These are phyloP conservation scores for Fusarium austroafricanum DNA, from an alignment of 2,329 filamentous ascomycete species.

Conservation along the genomic window DNA sequence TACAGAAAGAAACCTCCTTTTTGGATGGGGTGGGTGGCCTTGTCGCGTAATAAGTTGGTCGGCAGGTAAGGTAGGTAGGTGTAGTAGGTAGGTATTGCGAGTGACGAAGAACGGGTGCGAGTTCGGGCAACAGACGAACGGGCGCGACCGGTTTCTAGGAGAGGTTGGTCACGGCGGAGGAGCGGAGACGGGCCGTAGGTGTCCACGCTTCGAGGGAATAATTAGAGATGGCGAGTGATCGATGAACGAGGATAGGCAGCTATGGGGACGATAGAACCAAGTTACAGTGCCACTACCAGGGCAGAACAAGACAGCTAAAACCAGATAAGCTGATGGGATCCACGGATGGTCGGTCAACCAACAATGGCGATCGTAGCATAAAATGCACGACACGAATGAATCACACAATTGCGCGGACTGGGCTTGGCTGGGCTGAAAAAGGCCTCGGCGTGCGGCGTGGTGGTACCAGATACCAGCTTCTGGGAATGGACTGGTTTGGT, in stretches of 20 bases:
- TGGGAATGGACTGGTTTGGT: slow-evolving; percentile 17
- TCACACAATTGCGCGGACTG: slow-evolving; percentile 37
- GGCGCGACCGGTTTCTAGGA: slow-evolving; percentile 40
- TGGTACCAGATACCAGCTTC: slow-evolving; percentile 27
- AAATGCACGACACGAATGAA: slow-evolving; percentile 41
- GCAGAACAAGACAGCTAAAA: slow-evolving; percentile 29
- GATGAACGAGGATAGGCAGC: slow-evolving; percentile 37
- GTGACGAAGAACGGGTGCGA: slow-evolving; percentile 43
- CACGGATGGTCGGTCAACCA: slow-evolving; percentile 47
- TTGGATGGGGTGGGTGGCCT: slow-evolving; percentile 43
- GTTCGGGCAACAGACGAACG: slow-evolving; percentile 31
- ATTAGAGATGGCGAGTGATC: slow-evolving; percentile 18
- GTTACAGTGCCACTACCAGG: neutral
- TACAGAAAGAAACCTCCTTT: slow-evolving; percentile 42
- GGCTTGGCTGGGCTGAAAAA: slow-evolving; percentile 34
- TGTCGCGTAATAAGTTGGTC: slow-evolving; percentile 41
- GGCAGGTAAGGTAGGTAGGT: slow-evolving; percentile 1
- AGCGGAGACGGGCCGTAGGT: slow-evolving; percentile 46
- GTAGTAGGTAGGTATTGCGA: slow-evolving; percentile 21
- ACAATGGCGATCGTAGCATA: slow-evolving; percentile 49
- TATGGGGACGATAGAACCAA: slow-evolving; percentile 38
- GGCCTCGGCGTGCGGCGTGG: slow-evolving; percentile 31
- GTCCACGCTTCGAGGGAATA: slow-evolving; percentile 44
- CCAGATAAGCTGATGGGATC: slow-evolving; percentile 45
- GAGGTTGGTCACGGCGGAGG: slow-evolving; percentile 39